Percentiles rank a stretch among this genome's conserved stretches.
These are phyloP conservation scores for Amanita jacksonii DNA, from an alignment of 768 basidiomycete genomes.

Conservation along the genomic window DNA sequence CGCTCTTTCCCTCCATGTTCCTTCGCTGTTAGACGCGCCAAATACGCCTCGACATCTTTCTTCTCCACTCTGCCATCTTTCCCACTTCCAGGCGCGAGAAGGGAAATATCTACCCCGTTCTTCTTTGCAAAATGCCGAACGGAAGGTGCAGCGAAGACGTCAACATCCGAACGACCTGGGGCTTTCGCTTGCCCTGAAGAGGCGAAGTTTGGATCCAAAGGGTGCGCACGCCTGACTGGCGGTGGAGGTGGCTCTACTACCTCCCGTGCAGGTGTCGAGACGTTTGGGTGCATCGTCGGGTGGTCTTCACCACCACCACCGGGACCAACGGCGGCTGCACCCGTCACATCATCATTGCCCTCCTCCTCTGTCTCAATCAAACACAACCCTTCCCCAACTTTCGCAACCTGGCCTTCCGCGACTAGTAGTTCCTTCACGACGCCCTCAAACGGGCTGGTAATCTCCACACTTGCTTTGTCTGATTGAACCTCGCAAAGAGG, in stretches of 20 bases:
- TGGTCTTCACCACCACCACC: too few relatives aligned
- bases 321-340: too few relatives aligned
- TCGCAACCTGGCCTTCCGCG: slow-evolving; percentile 73
- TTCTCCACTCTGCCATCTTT: slow-evolving; percentile 69
- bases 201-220: slow-evolving; percentile 50
- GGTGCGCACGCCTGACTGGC: slow-evolving; percentile 33
- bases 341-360: slow-evolving; percentile 3
- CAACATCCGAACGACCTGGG: slow-evolving; percentile 12
- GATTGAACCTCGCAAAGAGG: slow-evolving; percentile 78
- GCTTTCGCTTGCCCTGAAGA: slow-evolving; percentile 1
- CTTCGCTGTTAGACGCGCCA: slow-evolving; percentile 19
- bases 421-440: slow-evolving; percentile 64
- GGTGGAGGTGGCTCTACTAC: slow-evolving; percentile 4
- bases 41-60: slow-evolving; percentile 57
- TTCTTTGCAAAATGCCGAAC: slow-evolving; percentile 70
- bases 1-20: neutral
- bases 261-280: neutral
- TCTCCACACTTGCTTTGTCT: slow-evolving; percentile 88
- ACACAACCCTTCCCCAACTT: slow-evolving; percentile 73
- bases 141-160: slow-evolving; percentile 64
- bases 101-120: slow-evolving; percentile 48
- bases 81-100: slow-evolving; percentile 58
- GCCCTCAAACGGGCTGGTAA: slow-evolving; percentile 81
- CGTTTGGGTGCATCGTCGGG: neutral
- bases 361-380: slow-evolving; percentile 67